A percentile compares a stretch with the other conserved stretches of the same genome.
Conservation (phyloP, 2,329 filamentous ascomycete genomes). For the Colletotrichum sp. region DNA sequence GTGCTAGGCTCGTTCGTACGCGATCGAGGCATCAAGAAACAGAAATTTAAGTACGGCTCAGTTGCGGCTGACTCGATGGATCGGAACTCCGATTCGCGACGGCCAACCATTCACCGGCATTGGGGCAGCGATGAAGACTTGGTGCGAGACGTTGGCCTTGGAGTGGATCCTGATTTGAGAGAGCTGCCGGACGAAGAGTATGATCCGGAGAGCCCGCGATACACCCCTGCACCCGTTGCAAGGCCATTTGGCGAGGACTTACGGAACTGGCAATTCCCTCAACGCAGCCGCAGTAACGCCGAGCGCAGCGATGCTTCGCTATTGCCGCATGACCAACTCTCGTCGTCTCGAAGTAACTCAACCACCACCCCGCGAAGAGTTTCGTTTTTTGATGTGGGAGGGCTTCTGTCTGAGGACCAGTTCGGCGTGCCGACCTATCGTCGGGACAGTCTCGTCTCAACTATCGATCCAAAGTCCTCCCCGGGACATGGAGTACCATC, state of each 20-base stretch:
- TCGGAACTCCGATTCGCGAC: conserved; percentile 41
- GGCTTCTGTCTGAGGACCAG: conserved; percentile 66
- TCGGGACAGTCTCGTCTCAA: conserved; percentile 47
- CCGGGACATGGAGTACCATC: conserved; percentile 37
- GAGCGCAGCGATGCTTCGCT: conserved; percentile 52
- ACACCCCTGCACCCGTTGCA: conserved; percentile 40
- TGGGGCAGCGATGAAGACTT: conserved; percentile 95
- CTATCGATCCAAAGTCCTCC: conserved; percentile 41
- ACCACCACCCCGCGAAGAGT: conserved; percentile 61
- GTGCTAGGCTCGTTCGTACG: conserved; percentile 92
- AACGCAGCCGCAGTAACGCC: conserved; percentile 39
- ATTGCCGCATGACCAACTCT: conserved; percentile 37
- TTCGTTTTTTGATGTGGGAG: conserved; percentile 87
- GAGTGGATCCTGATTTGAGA: conserved; percentile 60
- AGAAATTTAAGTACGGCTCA: conserved; percentile 75
- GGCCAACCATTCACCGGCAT: conserved; percentile 63
- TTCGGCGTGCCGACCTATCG: conserved; percentile 34
- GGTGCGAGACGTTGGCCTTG: conserved; percentile 78
- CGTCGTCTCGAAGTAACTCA: conserved; percentile 42
- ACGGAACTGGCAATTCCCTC: conserved; percentile 53
- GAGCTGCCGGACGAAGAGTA: conserved; percentile 31
- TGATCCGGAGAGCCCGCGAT: conserved; percentile 28
- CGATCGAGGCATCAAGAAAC: conserved; percentile 88
- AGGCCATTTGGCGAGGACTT: conserved; percentile 39
- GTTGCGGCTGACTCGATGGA: conserved; percentile 68